Conservation (phyloP, 23 red algal species). For the Gracilaria gracilis region DNA sequence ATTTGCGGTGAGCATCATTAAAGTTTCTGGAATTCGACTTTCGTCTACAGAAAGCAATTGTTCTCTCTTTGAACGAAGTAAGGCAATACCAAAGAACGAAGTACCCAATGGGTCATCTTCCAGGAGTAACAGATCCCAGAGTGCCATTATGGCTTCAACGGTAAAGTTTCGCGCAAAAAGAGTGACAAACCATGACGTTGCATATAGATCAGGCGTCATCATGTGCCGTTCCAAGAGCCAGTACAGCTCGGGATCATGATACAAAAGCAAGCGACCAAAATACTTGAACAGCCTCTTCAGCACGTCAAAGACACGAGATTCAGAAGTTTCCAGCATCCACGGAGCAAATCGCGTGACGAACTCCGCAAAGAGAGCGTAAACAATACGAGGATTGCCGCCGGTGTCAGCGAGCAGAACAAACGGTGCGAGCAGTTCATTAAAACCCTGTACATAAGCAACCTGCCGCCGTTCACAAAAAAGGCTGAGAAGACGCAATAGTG, state of each 20-base stretch:
- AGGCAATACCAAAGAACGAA: slow-evolving; percentile 90
- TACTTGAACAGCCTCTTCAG: slow-evolving; percentile 88
- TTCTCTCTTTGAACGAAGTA: slow-evolving; percentile 76
- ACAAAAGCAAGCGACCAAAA: slow-evolving; percentile 85
- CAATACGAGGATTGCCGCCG: slow-evolving; percentile 79
- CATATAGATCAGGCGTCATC: slow-evolving; percentile 94
- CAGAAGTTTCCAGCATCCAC: slow-evolving; percentile 82
- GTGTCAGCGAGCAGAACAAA: slow-evolving; percentile 91
- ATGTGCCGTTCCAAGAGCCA: slow-evolving; percentile 80
- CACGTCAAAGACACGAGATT: slow-evolving; percentile 76
- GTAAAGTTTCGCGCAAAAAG: slow-evolving; percentile 96
- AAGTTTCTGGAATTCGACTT: slow-evolving; percentile 88
- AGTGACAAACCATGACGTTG: slow-evolving; percentile 96
- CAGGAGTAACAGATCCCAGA: slow-evolving; percentile 94
- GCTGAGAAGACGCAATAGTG: slow-evolving; percentile 75
- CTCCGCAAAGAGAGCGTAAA: slow-evolving; percentile 83
- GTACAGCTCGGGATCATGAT: slow-evolving; percentile 91
- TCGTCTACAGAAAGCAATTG: slow-evolving; percentile 66
- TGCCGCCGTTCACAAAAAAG: slow-evolving; percentile 87
- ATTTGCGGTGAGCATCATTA: slow-evolving; percentile 81
- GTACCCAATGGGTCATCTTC: slow-evolving; percentile 87
- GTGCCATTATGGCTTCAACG: slow-evolving; percentile 84
- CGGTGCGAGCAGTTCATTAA: slow-evolving; percentile 95
- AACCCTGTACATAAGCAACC: slow-evolving; percentile 93
- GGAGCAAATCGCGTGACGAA: slow-evolving; percentile 87